A percentile compares a stretch with the other conserved stretches of the same genome.
Conservation (phyloP, 164 flowering plant genomes). For the Annona cherimola region DNA sequence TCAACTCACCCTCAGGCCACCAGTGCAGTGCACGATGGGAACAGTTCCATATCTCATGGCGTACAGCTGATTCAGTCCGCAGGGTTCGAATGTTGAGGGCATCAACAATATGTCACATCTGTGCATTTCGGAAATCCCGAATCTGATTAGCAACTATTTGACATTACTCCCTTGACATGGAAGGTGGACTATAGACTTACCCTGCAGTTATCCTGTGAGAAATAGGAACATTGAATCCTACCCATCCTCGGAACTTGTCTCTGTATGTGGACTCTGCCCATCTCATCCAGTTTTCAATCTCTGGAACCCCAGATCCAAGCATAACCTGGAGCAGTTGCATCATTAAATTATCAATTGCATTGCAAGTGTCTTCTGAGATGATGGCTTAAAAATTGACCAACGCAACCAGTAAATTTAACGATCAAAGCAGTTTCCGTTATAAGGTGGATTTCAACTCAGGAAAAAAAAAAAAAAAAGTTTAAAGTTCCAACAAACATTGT, state of each 20-base stretch:
- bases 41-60: slow-evolving; percentile 97
- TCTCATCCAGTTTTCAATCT: slow-evolving; percentile 89
- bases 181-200: slow-evolving; percentile 31
- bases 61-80: slow-evolving; percentile 92
- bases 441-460: neutral
- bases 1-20: slow-evolving; percentile 86
- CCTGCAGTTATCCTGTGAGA: slow-evolving; percentile 94
- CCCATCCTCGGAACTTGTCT: slow-evolving; percentile 94
- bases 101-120: slow-evolving; percentile 91
- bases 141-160: neutral
- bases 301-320: slow-evolving; percentile 89
- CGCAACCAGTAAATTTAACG: neutral
- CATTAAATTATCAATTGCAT: neutral
- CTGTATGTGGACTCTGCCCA: slow-evolving; percentile 44
- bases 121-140: slow-evolving; percentile 20
- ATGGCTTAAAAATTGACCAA: neutral
- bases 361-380: neutral
- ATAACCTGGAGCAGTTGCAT: slow-evolving; percentile 48
- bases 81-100: slow-evolving; percentile 99
- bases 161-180: neutral
- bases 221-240: slow-evolving; percentile 86
- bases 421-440: neutral
- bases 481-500: neutral
- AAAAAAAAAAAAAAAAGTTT: neutral
- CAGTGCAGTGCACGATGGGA: slow-evolving; percentile 91